These are phyloP conservation scores for Ilex aquifolium DNA, from an alignment of 257 asterid species.

Conservation along the genomic window DNA sequence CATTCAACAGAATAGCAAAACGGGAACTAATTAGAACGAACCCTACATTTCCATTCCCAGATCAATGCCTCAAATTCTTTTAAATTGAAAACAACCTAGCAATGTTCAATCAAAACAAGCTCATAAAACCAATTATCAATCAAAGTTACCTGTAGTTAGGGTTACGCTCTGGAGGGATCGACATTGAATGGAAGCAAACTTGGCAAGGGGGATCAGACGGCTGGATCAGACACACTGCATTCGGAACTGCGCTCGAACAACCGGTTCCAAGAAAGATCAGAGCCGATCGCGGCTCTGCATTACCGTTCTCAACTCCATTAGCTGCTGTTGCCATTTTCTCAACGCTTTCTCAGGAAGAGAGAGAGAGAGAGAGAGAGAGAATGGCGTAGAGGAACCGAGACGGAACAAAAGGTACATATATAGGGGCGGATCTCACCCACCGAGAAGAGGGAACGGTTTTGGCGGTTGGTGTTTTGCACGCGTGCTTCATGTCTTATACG, in stretches of 20 bases:
- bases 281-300: slow-evolving; percentile 49
- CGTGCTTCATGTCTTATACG: no score
- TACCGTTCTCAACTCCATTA: slow-evolving; percentile 40
- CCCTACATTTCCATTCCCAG: background rate
- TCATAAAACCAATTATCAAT: no score
- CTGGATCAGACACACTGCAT: slow-evolving; percentile 72
- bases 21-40: background rate
- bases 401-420: background rate
- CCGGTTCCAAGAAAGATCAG: slow-evolving; percentile 91
- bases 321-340: slow-evolving; percentile 25
- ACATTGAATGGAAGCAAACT: slow-evolving; percentile 64
- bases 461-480: background rate
- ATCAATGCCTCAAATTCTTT: background rate
- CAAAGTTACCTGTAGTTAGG: slow-evolving; percentile 77
- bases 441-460: background rate
- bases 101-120: no score
- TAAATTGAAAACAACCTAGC: no score
- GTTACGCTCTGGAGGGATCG: slow-evolving; percentile 64
- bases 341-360: slow-evolving; percentile 5
- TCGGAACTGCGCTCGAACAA: slow-evolving; percentile 92
- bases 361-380: background rate
- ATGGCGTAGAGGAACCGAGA: background rate
- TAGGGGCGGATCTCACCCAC: no score
- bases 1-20: background rate
- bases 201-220: slow-evolving; percentile 85